Conservation (phyloP, 805 yeast species). For the Schizosaccharomyces pombe region DNA sequence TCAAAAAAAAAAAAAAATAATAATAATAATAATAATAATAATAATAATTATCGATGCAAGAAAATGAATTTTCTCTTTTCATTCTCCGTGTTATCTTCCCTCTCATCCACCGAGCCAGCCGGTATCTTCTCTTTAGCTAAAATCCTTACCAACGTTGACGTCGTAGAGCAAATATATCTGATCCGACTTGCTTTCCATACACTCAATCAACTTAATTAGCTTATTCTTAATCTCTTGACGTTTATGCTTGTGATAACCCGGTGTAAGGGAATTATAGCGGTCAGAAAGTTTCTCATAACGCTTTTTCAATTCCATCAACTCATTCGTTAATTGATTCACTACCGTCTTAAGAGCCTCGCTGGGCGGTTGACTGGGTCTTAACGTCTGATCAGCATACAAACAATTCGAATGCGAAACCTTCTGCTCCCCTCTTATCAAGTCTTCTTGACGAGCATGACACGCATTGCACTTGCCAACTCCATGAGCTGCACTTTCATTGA, state of each 20-base stretch:
- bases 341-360: conserved; percentile 7
- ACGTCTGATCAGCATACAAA: conserved; percentile 6
- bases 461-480: background rate
- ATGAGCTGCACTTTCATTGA: background rate
- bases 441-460: background rate
- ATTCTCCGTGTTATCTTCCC: too few species aligned
- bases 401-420: too few species aligned
- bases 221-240: conserved; percentile 8
- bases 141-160: conserved; percentile 1
- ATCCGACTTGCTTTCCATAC: conserved; percentile 10
- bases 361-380: conserved; percentile 10
- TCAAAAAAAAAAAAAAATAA: too few species aligned
- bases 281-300: conserved; percentile 7
- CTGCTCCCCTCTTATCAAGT: too few species aligned
- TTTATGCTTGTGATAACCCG: conserved; percentile 8
- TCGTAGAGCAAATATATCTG: conserved; percentile 11
- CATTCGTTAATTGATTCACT: conserved; percentile 8
- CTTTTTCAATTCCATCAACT: conserved; percentile 8
- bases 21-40: too few species aligned
- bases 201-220: conserved; percentile 7
- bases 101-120: background rate
- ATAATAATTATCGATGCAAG: too few species aligned
- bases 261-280: conserved; percentile 8
- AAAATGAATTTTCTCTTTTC: too few species aligned
- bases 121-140: background rate